Percentiles rank a stretch among this genome's conserved stretches.
Conservation (phyloP, 345 rosid species). For the Limnanthes douglasii region DNA sequence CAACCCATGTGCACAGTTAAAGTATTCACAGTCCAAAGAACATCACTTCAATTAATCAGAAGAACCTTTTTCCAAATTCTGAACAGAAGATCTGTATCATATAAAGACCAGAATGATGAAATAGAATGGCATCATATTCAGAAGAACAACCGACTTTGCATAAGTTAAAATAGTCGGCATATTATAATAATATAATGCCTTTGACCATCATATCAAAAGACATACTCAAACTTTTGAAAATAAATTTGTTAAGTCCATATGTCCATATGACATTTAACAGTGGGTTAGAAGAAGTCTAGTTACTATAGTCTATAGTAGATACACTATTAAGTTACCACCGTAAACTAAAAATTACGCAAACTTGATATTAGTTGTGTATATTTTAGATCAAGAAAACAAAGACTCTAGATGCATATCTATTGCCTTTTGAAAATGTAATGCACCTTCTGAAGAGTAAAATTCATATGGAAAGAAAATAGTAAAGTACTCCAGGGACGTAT, state of each 20-base stretch:
- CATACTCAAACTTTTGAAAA: background rate
- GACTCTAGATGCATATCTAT: too few relatives aligned
- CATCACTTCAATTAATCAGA: slow-evolving; percentile 1
- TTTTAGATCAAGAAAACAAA: too few relatives aligned
- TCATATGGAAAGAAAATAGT: too few relatives aligned
- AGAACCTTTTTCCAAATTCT: background rate
- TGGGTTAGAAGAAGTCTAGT: too few relatives aligned
- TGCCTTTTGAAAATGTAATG: too few relatives aligned
- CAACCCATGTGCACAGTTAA: slow-evolving; percentile 16
- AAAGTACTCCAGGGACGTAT: too few relatives aligned
- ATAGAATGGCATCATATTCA: background rate
- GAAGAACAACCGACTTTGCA: background rate
- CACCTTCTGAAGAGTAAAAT: too few relatives aligned
- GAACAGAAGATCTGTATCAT: background rate
- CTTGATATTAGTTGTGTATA: too few relatives aligned
- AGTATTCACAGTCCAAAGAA: background rate
- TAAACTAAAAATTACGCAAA: too few relatives aligned
- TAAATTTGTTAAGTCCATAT: background rate
- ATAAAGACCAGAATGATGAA: background rate
- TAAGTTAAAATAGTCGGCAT: background rate
- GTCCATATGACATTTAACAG: too few relatives aligned
- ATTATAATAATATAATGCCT: background rate
- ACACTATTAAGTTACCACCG: too few relatives aligned
- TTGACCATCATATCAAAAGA: background rate
- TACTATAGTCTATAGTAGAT: too few relatives aligned